Conservation (phyloP, 768 basidiomycete genomes). For the Rhodotorula paludigena region DNA sequence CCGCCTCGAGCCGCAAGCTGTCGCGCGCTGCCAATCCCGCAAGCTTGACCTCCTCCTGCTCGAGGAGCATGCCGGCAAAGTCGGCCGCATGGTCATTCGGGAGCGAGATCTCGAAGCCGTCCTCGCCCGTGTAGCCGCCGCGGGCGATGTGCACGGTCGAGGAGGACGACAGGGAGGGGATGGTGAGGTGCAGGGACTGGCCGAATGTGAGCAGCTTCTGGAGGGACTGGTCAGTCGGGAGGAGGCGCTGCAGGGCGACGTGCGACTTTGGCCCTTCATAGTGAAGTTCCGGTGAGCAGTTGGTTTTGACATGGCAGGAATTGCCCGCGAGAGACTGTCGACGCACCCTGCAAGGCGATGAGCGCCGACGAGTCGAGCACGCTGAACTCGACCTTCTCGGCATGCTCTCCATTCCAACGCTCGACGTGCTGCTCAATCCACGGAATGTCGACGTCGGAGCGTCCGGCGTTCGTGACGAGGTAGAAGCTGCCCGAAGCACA, state of each 20-base stretch:
- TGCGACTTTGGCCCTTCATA: constrained; percentile 71
- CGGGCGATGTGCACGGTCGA: constrained; percentile 62
- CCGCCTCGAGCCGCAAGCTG: constrained; percentile 88
- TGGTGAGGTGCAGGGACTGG: constrained; percentile 69
- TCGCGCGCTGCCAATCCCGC: constrained; percentile 90
- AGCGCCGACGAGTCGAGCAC: constrained; percentile 79
- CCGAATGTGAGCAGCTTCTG: constrained; percentile 70
- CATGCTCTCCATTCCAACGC: constrained; percentile 66
- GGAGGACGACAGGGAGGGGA: constrained; percentile 59
- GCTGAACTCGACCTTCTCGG: constrained; percentile 65
- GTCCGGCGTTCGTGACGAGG: constrained; percentile 91
- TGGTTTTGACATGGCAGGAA: neutral
- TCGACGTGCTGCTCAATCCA: constrained; percentile 67
- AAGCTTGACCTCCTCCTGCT: constrained; percentile 58
- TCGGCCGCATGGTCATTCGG: constrained; percentile 17
- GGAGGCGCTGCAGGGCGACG: constrained; percentile 61
- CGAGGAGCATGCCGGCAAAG: constrained; percentile 30
- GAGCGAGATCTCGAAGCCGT: constrained; percentile 71
- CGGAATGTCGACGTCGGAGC: constrained; percentile 70
- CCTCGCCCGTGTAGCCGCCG: constrained; percentile 96
- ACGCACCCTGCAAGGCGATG: constrained; percentile 77
- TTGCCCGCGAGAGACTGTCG: neutral
- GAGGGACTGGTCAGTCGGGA: constrained; percentile 17
- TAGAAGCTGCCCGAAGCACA: constrained; percentile 63
- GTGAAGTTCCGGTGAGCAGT: neutral